These are phyloP conservation scores for Nepenthes alata DNA, from an alignment of 179 eudicot genomes.

Conservation along the genomic window DNA sequence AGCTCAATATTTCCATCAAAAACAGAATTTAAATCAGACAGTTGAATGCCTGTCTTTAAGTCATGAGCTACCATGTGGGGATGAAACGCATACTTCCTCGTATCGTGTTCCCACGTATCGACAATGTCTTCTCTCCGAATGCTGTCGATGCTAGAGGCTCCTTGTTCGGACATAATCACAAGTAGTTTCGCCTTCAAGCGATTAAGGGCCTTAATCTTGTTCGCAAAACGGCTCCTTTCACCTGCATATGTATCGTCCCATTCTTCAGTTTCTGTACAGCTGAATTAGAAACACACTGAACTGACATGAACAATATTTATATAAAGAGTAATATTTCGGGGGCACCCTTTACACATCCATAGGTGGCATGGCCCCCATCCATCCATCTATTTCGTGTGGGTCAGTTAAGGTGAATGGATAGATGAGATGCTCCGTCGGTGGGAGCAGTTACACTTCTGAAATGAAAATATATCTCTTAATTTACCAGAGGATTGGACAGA, in stretches of 20 bases:
- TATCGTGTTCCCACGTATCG: constrained; percentile 35
- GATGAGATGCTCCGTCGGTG: background rate
- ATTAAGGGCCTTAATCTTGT: constrained; percentile 77
- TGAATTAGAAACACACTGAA: background rate
- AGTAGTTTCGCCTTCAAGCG: constrained; percentile 76
- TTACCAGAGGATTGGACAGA: constrained; percentile 64
- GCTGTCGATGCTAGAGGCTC: constrained; percentile 23
- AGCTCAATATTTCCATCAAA: constrained; percentile 65
- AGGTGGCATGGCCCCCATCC: too few relatives aligned
- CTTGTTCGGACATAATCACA: constrained; percentile 39
- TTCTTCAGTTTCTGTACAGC: background rate
- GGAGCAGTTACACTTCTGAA: background rate
- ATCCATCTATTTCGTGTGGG: too few relatives aligned
- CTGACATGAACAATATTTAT: background rate
- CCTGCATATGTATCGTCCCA: constrained; percentile 26
- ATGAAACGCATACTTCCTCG: constrained; percentile 44
- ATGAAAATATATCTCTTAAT: background rate
- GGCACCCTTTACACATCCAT: too few relatives aligned
- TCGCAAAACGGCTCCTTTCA: constrained; percentile 64
- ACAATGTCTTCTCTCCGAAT: constrained; percentile 24
- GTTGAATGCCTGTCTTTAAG: constrained; percentile 55
- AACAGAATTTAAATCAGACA: constrained; percentile 52
- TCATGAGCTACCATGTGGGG: constrained; percentile 64
- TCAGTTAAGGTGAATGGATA: background rate
- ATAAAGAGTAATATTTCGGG: background rate